Evolutionary conservation across 768 basidiomycete species (phyloP).

Genomic region (Leccinellum albellum): DNA sequence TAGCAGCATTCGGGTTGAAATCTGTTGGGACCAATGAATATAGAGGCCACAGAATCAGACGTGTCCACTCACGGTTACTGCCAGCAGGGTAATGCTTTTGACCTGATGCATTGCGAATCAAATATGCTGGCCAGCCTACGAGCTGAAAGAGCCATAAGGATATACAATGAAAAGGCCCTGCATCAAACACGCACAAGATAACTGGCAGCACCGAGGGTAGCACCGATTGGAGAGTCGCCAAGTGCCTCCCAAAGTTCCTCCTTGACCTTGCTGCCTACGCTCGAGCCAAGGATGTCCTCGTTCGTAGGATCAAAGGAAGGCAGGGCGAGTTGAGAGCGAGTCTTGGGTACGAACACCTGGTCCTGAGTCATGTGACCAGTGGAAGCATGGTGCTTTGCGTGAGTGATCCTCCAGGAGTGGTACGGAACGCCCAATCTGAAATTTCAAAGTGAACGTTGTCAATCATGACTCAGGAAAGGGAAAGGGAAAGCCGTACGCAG

Average conservation of each 20-base stretch:
- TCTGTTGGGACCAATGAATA: slow-evolving; percentile 37
- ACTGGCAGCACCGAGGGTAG: slow-evolving; percentile 46
- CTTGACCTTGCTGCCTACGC: slow-evolving; percentile 62
- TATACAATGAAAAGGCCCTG: no score
- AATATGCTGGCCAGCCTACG: slow-evolving; percentile 83
- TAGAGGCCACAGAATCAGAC: not conserved
- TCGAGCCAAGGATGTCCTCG: slow-evolving; percentile 62
- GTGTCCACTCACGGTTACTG: slow-evolving; percentile 65
- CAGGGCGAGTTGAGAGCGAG: slow-evolving; percentile 69
- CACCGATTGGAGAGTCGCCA: slow-evolving; percentile 85
- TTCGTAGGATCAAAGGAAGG: slow-evolving; percentile 63
- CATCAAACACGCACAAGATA: slow-evolving; percentile 51
- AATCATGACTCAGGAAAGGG: slow-evolving; percentile 17
- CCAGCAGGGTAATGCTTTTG: slow-evolving; percentile 74
- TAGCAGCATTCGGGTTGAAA: slow-evolving; percentile 71
- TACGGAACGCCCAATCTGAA: slow-evolving; percentile 88
- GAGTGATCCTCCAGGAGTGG: slow-evolving; percentile 93
- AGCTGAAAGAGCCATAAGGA: slow-evolving; percentile 40
- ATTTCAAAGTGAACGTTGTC: slow-evolving; percentile 11
- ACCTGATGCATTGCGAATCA: slow-evolving; percentile 80
- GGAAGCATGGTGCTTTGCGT: slow-evolving; percentile 93
- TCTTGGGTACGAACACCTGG: slow-evolving; percentile 91
- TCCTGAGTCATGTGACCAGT: slow-evolving; percentile 93
- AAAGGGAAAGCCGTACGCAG: slow-evolving; percentile 51
- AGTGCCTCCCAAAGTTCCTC: slow-evolving; percentile 80